Evolutionary conservation across 352 stramenopile genomes (phyloP), one percentile per base, ranked within the genome.

Genomic region (Thraustochytrium sp.): DNA sequence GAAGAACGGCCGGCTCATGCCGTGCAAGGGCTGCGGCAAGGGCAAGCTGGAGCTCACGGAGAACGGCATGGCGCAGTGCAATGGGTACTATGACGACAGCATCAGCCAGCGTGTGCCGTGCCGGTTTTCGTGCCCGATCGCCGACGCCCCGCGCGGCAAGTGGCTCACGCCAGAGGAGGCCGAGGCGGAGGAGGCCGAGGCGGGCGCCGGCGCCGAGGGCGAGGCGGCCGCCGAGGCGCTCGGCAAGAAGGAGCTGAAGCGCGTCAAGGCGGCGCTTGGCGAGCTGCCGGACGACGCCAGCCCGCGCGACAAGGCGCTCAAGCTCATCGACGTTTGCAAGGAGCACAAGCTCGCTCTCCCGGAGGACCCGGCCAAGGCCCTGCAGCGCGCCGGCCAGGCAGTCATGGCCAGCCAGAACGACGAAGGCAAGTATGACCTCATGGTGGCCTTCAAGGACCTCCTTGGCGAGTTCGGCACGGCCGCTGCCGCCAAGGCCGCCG

Each of bases 1-100:
- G 36, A 84, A 53, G 55, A 84, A 84, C 40, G 75, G 75, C 9
- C 55, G 55, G 3, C 61, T 84, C 5, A 13, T 61, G 13, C n/a
- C 34, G 37, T 84, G 75, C 49, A 31, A 64, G 13, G 34, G 26
- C 16, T 84, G 75, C 40, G 59, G 56, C 11, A 4, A 83, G 8
- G 75, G 75, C 34, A 84, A 78, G 61, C 42, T 84, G 5, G 29
- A 51, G 49, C 61, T 84, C 8, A 62, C 55, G 18, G 75, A 75
- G 2, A 42, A 53, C 51, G 61, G 29, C 38, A 78, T 23, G 21
- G 75, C 84, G n/a, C 3, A 49, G 26, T 84, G 75, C 61, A 46
- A 26, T 23, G 75, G 75, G 18, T 84, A 84, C 40, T 84, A 64
- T 84, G 56, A 83, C 36, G 75, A 84, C 18, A n/a, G 11, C 5